Percentiles rank a stretch among this genome's conserved stretches.
Conservation (phyloP, 768 basidiomycete genomes). For the Leccinum truebloodii region DNA sequence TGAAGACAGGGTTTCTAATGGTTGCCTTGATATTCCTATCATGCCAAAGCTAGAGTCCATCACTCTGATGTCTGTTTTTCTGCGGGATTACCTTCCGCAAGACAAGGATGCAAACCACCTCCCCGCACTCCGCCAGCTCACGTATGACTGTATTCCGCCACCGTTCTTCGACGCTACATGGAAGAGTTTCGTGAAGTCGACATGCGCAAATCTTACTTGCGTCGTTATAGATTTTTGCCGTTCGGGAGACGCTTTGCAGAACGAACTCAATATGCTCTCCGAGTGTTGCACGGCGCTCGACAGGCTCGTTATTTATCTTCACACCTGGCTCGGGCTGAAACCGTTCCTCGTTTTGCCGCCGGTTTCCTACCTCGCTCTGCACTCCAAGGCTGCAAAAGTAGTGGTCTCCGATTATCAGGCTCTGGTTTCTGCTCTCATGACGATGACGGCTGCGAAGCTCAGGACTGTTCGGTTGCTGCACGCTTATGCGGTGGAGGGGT, state of each 20-base stretch:
- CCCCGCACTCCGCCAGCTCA: constrained; percentile 32
- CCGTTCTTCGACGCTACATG: constrained; percentile 31
- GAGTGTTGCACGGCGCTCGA: constrained; percentile 27
- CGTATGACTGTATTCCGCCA: constrained; percentile 34
- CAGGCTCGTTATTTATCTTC: constrained; percentile 28
- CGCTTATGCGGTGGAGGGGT: constrained; percentile 11
- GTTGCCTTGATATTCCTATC: constrained; percentile 25
- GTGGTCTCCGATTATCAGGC: constrained; percentile 17
- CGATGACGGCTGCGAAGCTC: constrained; percentile 24
- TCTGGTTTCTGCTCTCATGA: constrained; percentile 25
- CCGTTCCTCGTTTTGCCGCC: constrained; percentile 25
- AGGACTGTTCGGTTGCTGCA: constrained; percentile 24
- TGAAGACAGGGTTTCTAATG: constrained; percentile 19
- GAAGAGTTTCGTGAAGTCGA: constrained; percentile 28
- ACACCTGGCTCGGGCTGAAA: constrained; percentile 26
- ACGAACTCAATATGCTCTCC: constrained; percentile 26
- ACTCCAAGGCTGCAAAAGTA: constrained; percentile 19
- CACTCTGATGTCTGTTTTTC: constrained; percentile 28
- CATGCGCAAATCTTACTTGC: constrained; percentile 28
- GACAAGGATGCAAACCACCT: constrained; percentile 29
- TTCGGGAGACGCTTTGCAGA: constrained; percentile 24
- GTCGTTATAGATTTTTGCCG: constrained; percentile 31
- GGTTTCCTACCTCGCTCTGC: constrained; percentile 26
- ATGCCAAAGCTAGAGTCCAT: constrained; percentile 31
- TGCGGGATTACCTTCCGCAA: constrained; percentile 32